Conservation (phyloP, 2,329 filamentous ascomycete species). For the Septoria linicola region DNA sequence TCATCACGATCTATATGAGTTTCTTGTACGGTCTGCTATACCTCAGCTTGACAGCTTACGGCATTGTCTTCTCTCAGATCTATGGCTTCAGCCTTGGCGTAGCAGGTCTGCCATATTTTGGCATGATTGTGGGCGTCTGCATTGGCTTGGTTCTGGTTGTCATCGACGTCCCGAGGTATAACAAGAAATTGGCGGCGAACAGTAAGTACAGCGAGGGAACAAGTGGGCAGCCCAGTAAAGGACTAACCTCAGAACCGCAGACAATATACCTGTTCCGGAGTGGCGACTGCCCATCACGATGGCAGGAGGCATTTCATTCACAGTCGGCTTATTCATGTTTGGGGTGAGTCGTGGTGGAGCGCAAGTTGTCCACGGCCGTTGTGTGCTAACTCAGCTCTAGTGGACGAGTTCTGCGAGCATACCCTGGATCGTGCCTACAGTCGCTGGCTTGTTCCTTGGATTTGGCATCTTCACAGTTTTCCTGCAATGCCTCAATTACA, state of each 20-base stretch:
- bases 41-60: conserved; percentile 81
- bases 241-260: conserved; percentile 2
- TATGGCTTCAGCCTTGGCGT: conserved; percentile 69
- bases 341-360: conserved; percentile 33
- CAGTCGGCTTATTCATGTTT: conserved; percentile 45
- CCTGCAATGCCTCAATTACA: conserved; percentile 57
- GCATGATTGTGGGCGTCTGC: conserved; percentile 53
- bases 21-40: conserved; percentile 51
- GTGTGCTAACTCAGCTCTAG: conserved; percentile 12
- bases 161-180: conserved; percentile 36
- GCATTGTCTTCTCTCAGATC: conserved; percentile 70
- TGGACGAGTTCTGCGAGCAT: conserved; percentile 32
- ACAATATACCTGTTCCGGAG: conserved; percentile 45
- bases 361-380: no score
- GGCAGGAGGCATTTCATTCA: conserved; percentile 49
- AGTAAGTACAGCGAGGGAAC: background rate
- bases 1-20: conserved; percentile 46
- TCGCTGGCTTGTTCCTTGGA: conserved; percentile 54
- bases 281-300: conserved; percentile 47
- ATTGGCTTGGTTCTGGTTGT: conserved; percentile 28
- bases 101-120: conserved; percentile 77
- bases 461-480: conserved; percentile 61
- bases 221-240: background rate
- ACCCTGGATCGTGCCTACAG: conserved; percentile 40
- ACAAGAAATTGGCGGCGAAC: conserved; percentile 34